Evolutionary conservation across 148 eudicot species (phyloP).

Genomic region (Nyssa sinensis): DNA sequence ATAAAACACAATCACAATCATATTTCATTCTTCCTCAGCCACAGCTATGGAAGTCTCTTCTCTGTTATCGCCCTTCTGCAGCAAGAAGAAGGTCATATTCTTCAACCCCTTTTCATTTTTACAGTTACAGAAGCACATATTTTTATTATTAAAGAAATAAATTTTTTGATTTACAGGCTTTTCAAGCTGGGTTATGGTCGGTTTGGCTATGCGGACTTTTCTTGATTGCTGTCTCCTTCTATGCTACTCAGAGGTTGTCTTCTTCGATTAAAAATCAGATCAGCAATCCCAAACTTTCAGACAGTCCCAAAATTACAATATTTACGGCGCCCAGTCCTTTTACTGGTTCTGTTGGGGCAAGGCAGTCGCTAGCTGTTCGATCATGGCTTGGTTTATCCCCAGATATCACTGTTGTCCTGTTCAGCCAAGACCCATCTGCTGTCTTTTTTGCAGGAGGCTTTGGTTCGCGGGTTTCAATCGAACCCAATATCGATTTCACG

Average conservation of each 20-base stretch:
- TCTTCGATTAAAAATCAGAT: constrained; percentile 39
- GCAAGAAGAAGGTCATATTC: constrained; percentile 31
- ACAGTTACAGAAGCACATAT: background rate
- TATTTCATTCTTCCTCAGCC: background rate
- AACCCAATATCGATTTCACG: constrained; percentile 80
- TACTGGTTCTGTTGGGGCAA: constrained; percentile 46
- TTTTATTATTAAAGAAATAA: background rate
- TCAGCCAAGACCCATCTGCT: constrained; percentile 64
- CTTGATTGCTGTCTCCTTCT: constrained; percentile 64
- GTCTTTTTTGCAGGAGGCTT: constrained; percentile 52
- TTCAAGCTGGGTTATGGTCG: constrained; percentile 54
- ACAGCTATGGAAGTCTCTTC: constrained; percentile 24
- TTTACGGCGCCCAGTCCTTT: constrained; percentile 60
- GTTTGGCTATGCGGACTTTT: constrained; percentile 75
- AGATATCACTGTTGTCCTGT: constrained; percentile 64
- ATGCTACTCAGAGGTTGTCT: constrained; percentile 52
- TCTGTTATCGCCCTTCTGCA: constrained; percentile 15
- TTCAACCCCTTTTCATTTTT: background rate
- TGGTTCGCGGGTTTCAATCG: constrained; percentile 68
- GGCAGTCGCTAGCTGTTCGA: constrained; percentile 67
- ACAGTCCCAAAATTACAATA: constrained; percentile 51
- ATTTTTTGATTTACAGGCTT: constrained; percentile 37
- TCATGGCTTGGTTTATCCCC: constrained; percentile 88
- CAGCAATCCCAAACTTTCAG: constrained; percentile 22
- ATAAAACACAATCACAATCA: no score